A percentile compares a stretch with the other conserved stretches of the same genome.
These are phyloP conservation scores for Chiua sp. DNA, from an alignment of 1,284 basidiomycete genomes.

Conservation along the genomic window DNA sequence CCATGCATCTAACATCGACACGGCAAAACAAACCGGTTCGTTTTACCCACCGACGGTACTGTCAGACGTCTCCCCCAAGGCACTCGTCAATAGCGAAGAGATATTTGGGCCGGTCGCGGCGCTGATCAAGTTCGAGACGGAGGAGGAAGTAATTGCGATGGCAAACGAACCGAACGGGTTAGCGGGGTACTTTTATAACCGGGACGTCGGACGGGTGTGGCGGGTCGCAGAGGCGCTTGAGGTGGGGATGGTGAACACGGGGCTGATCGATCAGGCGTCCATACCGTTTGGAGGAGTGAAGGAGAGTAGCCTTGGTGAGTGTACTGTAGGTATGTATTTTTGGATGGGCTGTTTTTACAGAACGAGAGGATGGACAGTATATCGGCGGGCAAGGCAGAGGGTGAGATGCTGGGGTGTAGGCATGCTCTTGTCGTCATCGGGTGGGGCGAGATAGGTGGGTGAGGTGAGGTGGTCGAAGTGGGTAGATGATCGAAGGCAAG, in stretches of 20 bases:
- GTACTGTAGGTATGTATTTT: not conserved
- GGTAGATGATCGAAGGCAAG: no score
- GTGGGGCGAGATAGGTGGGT: no score
- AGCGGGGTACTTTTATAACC: slow-evolving; percentile 93
- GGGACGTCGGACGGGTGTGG: slow-evolving; percentile 92
- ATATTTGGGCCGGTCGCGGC: slow-evolving; percentile 90
- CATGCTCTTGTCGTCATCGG: no score
- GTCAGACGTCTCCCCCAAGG: slow-evolving; percentile 79
- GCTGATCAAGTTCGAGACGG: slow-evolving; percentile 85
- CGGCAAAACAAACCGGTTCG: slow-evolving; percentile 47
- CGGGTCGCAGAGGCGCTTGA: slow-evolving; percentile 97
- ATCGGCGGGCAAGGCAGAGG: no score
- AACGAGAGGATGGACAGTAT: slow-evolving; percentile 80
- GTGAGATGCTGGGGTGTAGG: no score
- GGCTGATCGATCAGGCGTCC: slow-evolving; percentile 77
- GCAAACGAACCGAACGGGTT: slow-evolving; percentile 91
- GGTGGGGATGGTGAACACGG: slow-evolving; percentile 98
- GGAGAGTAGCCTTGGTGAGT: slow-evolving; percentile 78
- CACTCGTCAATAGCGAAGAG: slow-evolving; percentile 75
- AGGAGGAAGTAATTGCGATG: slow-evolving; percentile 88
- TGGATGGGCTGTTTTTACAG: slow-evolving; percentile 31
- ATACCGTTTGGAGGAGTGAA: slow-evolving; percentile 96
- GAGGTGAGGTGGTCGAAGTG: no score
- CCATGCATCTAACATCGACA: slow-evolving; percentile 52
- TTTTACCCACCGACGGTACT: slow-evolving; percentile 93